These are phyloP conservation scores for Phytophthora nicotianae DNA, from an alignment of 352 stramenopile genomes.

Conservation along the genomic window DNA sequence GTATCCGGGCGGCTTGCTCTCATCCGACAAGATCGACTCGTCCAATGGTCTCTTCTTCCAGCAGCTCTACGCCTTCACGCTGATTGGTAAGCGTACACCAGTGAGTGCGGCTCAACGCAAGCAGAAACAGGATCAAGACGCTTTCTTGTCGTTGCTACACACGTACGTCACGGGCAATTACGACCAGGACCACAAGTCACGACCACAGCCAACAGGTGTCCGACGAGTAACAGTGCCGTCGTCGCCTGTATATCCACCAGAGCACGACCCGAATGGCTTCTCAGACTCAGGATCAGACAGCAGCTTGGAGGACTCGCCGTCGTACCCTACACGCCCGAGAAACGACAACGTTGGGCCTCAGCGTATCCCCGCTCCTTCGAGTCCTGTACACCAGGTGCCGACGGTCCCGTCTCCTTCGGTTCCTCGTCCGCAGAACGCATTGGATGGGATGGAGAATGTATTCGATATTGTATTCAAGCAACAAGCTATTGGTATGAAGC, in stretches of 20 bases:
- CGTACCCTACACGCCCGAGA: slow-evolving; percentile 29
- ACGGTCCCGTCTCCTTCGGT: slow-evolving; percentile 33
- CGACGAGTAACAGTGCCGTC: slow-evolving; percentile 19
- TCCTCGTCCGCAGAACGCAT: slow-evolving; percentile 28
- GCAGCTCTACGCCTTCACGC: slow-evolving; percentile 80
- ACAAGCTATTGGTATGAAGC: slow-evolving; percentile 84
- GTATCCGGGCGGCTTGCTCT: slow-evolving; percentile 56
- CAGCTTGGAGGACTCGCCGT: slow-evolving; percentile 41
- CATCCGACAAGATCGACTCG: slow-evolving; percentile 63
- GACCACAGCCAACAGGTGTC: slow-evolving; percentile 5
- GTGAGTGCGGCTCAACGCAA: slow-evolving; percentile 50
- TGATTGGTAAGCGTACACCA: slow-evolving; percentile 70
- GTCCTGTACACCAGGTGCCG: slow-evolving; percentile 32
- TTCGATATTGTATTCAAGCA: slow-evolving; percentile 90
- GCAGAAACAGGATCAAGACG: slow-evolving; percentile 64
- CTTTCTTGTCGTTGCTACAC: slow-evolving; percentile 69
- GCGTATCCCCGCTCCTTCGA: slow-evolving; percentile 17
- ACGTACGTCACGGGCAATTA: slow-evolving; percentile 74
- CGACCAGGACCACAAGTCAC: slow-evolving; percentile 38
- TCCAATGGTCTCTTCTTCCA: slow-evolving; percentile 84
- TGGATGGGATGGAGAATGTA: slow-evolving; percentile 76
- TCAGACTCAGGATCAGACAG: slow-evolving; percentile 66
- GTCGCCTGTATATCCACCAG: slow-evolving; percentile 29
- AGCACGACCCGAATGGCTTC: slow-evolving; percentile 42
- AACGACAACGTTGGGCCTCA: slow-evolving; percentile 29